Conservation (phyloP, 768 basidiomycete genomes). For the Rhodocollybia butyracea region DNA sequence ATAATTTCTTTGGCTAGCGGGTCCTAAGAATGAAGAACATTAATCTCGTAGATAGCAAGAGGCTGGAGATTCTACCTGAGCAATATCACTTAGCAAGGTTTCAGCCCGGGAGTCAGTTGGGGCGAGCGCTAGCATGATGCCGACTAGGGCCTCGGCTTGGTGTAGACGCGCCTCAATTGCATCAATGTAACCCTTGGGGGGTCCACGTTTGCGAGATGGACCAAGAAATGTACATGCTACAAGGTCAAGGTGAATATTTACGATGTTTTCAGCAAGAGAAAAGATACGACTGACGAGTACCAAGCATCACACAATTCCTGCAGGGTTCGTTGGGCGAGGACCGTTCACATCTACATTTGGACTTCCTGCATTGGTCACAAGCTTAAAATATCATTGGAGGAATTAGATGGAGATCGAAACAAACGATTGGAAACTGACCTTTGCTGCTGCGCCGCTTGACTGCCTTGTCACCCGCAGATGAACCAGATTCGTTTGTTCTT, state of each 20-base stretch:
- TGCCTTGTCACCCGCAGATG: slow-evolving; percentile 37
- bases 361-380: slow-evolving; percentile 87
- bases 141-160: slow-evolving; percentile 86
- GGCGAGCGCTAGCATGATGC: slow-evolving; percentile 66
- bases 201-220: slow-evolving; percentile 79
- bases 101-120: slow-evolving; percentile 37
- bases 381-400: slow-evolving; percentile 36
- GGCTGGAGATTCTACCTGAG: slow-evolving; percentile 35
- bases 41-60: not conserved
- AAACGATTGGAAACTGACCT: slow-evolving; percentile 36
- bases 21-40: slow-evolving; percentile 42
- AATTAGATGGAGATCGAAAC: slow-evolving; percentile 1
- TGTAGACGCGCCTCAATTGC: slow-evolving; percentile 90
- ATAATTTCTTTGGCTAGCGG: slow-evolving; percentile 74
- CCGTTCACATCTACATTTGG: slow-evolving; percentile 88
- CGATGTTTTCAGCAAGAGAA: not conserved
- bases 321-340: slow-evolving; percentile 58
- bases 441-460: slow-evolving; percentile 76
- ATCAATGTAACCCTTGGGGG: slow-evolving; percentile 93
- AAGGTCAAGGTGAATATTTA: no score
- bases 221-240: slow-evolving; percentile 76
- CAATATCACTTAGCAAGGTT: slow-evolving; percentile 46
- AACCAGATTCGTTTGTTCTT: slow-evolving; percentile 16
- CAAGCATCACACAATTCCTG: slow-evolving; percentile 72
- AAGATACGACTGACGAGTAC: slow-evolving; percentile 54